Evolutionary conservation across 371 early-diverging fungal species (phyloP).

Genomic region (Rhizomucor pusillus): DNA sequence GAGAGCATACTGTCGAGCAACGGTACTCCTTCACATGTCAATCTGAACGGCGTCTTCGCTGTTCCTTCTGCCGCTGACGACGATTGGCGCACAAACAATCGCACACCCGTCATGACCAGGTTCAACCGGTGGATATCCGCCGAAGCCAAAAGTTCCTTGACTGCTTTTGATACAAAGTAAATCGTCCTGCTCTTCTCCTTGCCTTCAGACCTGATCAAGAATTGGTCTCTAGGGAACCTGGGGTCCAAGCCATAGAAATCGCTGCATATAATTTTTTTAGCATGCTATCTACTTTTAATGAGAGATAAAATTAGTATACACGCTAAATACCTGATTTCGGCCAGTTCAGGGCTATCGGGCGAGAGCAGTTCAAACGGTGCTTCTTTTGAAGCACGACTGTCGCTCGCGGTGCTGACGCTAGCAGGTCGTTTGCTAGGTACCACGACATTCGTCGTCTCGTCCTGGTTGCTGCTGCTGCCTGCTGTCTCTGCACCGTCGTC

Average conservation of each 20-base stretch:
- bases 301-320: not conserved
- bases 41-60: slow-evolving; percentile 69
- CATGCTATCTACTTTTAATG: not conserved
- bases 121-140: slow-evolving; percentile 67
- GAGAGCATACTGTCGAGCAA: slow-evolving; percentile 57
- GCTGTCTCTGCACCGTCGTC: slow-evolving; percentile 13
- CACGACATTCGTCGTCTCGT: not conserved
- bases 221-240: slow-evolving; percentile 76
- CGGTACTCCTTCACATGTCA: slow-evolving; percentile 77
- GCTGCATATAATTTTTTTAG: slow-evolving; percentile 11
- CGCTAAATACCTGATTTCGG: slow-evolving; percentile 50
- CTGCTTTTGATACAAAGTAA: slow-evolving; percentile 78
- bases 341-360: slow-evolving; percentile 51
- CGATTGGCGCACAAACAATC: slow-evolving; percentile 70
- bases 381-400: slow-evolving; percentile 29
- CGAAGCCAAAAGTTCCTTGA: slow-evolving; percentile 68
- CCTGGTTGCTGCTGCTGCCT: slow-evolving; percentile 1
- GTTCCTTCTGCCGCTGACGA: slow-evolving; percentile 8
- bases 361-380: slow-evolving; percentile 77
- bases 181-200: slow-evolving; percentile 67
- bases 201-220: slow-evolving; percentile 77
- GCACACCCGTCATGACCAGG: slow-evolving; percentile 88
- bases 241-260: slow-evolving; percentile 72
- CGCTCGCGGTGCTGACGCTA: slow-evolving; percentile 2
- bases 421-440: slow-evolving; percentile 26